Base-by-base conservation (phyloP, 257 asterid species). In the Paulownia fortunei region DNA sequence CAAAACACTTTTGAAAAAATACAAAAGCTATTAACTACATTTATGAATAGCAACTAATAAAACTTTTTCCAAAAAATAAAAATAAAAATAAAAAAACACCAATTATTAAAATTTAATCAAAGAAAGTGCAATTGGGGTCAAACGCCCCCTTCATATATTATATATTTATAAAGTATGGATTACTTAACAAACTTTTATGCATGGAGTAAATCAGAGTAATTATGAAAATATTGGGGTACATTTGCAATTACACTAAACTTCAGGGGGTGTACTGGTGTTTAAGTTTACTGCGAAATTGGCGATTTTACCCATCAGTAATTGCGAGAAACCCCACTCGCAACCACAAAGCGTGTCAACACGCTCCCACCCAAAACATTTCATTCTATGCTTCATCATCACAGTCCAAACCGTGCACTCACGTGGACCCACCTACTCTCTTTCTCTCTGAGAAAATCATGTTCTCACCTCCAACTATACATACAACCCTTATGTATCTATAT, bases 391-490 rank as follows among this genome's bases (percentile, higher is more conserved):
- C 80, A 81, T 75, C 77, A 80, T 69, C 69, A 58, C 30, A 15
- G 74, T 76, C 84, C 80, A 70, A 78, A 83, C 81, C 86, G 85
- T 84, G 90, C 88, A 80, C 78, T 54, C 79, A 66, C 19, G 73
- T 77, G 91, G 92, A 36, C 88, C 94, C 94, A 79, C 69, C 49
- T n/a, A 27, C 79, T 78, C 72, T 70, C 72, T 34, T 56, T 60
- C 69, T 41, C 55, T 30, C 36, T 23, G 42, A 37, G 73, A 81
- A 76, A 67, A 78, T 85, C 56, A 78, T 75, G 60, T 69, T 60
- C 68, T 49, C 69, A 19, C 73, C 81, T 79, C 82, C 44, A 79
- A 24, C 60, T 60, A 49, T 65, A 58, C 78, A 58, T 41, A 77
- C 61, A 51, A 24, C 62, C 51, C 51, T 30, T 30, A 56, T 37